These are phyloP conservation scores for Coniophora puteana DNA, from an alignment of 1,284 basidiomycete species.

Conservation along the genomic window DNA sequence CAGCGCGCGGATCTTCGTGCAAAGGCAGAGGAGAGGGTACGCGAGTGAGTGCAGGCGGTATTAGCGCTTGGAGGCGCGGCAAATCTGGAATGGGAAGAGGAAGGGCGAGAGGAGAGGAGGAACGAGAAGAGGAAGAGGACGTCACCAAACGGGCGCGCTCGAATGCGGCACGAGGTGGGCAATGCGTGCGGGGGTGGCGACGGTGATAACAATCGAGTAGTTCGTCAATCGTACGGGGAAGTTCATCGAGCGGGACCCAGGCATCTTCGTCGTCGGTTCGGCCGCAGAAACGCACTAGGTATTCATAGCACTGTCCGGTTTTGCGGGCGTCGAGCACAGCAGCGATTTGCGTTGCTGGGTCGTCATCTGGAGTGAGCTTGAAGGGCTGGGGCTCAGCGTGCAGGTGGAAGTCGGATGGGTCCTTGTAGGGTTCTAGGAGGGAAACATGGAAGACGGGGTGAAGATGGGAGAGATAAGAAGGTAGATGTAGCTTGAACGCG, in stretches of 20 bases:
- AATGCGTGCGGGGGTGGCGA: conserved; percentile 25
- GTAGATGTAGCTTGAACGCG: conserved; percentile 29
- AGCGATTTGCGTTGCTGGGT: conserved; percentile 16
- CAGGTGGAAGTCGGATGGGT: conserved; percentile 17
- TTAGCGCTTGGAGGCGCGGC: too few species aligned
- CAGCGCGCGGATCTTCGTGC: too few species aligned
- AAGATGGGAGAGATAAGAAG: conserved; percentile 26
- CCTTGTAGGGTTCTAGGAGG: conserved; percentile 30
- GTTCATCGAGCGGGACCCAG: conserved; percentile 30
- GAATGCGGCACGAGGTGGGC: too few species aligned
- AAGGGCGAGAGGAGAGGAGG: too few species aligned
- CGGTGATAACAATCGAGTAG: conserved; percentile 30
- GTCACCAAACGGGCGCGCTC: too few species aligned
- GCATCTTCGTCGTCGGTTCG: conserved; percentile 22
- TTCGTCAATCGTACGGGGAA: conserved; percentile 26
- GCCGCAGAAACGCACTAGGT: conserved; percentile 25
- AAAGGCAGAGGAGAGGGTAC: too few species aligned
- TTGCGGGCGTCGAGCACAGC: conserved; percentile 24
- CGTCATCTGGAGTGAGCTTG: conserved; percentile 13
- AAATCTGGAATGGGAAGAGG: too few species aligned
- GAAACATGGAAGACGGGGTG: conserved; percentile 40
- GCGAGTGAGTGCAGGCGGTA: too few species aligned
- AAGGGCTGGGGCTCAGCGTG: conserved; percentile 19
- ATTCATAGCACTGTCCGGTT: conserved; percentile 28
- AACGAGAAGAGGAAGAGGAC: too few species aligned